Evolutionary conservation across 2,329 filamentous ascomycete genomes (phyloP).

Genomic region (Colletotrichum sp.): DNA sequence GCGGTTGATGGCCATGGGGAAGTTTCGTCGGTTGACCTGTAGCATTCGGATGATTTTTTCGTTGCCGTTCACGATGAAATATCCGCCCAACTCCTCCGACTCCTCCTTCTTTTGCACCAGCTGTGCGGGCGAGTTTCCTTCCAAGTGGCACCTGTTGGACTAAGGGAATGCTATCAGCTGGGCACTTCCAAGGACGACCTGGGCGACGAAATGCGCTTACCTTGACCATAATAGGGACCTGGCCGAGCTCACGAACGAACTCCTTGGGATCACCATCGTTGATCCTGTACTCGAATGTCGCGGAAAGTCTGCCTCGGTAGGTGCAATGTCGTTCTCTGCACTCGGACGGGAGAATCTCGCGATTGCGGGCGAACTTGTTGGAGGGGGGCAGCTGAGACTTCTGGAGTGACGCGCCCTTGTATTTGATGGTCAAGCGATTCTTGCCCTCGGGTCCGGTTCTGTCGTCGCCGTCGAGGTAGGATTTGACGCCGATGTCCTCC

Average conservation of each 20-base stretch:
- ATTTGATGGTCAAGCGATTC: slow-evolving; percentile 79
- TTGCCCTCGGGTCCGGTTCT: slow-evolving; percentile 61
- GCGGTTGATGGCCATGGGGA: slow-evolving; percentile 91
- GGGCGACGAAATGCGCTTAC: slow-evolving; percentile 50
- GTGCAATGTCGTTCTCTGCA: slow-evolving; percentile 92
- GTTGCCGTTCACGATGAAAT: slow-evolving; percentile 97
- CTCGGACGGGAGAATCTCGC: slow-evolving; percentile 89
- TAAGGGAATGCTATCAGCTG: slow-evolving; percentile 40
- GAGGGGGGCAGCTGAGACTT: slow-evolving; percentile 79
- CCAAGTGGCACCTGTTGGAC: slow-evolving; percentile 90
- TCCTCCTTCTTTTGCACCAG: slow-evolving; percentile 92
- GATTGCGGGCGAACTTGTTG: slow-evolving; percentile 84
- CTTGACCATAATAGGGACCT: slow-evolving; percentile 92
- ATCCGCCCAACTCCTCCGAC: slow-evolving; percentile 93
- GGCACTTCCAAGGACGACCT: slow-evolving; percentile 8
- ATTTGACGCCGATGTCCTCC: slow-evolving; percentile 88
- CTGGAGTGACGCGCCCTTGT: slow-evolving; percentile 82
- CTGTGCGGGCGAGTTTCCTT: slow-evolving; percentile 81
- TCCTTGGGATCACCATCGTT: slow-evolving; percentile 88
- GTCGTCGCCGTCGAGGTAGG: slow-evolving; percentile 83
- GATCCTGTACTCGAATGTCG: slow-evolving; percentile 82
- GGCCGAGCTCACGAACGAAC: slow-evolving; percentile 83
- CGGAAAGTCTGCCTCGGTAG: slow-evolving; percentile 86
- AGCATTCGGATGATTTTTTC: slow-evolving; percentile 96
- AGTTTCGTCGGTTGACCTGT: slow-evolving; percentile 89